Base-by-base conservation (phyloP, 1,284 basidiomycete genomes). In the Fomitopsis schrenkii region DNA sequence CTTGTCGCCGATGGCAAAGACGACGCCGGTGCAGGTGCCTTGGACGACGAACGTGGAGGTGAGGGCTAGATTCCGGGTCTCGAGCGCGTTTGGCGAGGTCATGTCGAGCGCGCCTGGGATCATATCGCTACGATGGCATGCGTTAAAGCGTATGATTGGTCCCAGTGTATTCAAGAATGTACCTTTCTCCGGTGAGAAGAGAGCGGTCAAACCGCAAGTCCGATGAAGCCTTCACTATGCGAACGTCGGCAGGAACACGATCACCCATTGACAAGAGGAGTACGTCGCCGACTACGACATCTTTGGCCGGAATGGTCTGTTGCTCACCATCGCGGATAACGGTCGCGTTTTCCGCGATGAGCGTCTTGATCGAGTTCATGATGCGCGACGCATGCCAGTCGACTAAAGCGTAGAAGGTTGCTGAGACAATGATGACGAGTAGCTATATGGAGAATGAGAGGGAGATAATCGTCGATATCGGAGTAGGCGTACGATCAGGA, bases 201-300 rank as follows among this genome's bases (percentile, higher is more conserved):
- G 84, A 81, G 35, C 85, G 80, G 67, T 89, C 87, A 58, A 89
- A 82, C 55, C 80, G 80, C 58, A 86, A 72, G 65, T 88, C 86
- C 33, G 75, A 74, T 15, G 77, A 78, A 15, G 74, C 69, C 22
- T 75, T 67, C 38, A 86, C 76, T 57, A 87, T 71, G 69, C 80
- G 81, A 33, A 87, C 72, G 58, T 82, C 80, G 12, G 79, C 77
- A 0, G 86, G 83, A 36, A 79, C 70, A 44, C 76, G 73, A 15
- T 72, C 69, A 14, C 83, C 83, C 59, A 83, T 71, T 12, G 72
- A 66, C 35, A 80, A 61, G n/a, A 63, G 58, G 57, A 71, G 68
- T 17, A 74, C 48, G 44, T 73, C 73, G 19, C 73, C 72, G 19
- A 70, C 69, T 19, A 74, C 71, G 62, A 77, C 61, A 63, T 76